Evolutionary conservation across 164 flowering plant species (phyloP).

Genomic region (Nymphaea thermarum): DNA sequence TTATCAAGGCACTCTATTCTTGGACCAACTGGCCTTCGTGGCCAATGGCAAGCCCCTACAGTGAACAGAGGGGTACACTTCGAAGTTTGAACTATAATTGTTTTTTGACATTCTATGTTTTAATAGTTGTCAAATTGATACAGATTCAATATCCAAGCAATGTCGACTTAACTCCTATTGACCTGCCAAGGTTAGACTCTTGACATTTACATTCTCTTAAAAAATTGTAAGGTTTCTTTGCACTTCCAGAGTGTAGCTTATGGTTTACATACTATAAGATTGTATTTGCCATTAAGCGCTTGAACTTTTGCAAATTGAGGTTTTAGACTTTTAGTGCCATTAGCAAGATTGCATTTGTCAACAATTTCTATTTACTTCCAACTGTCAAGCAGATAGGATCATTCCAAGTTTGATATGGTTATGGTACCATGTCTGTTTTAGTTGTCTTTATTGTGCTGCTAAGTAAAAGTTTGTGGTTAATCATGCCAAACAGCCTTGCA

Average conservation of each 20-base stretch:
- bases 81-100: neutral
- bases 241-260: neutral
- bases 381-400: too few relatives aligned
- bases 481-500: slow-evolving; percentile 23
- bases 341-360: too few relatives aligned
- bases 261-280: neutral
- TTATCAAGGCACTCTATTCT: slow-evolving; percentile 81
- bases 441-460: too few relatives aligned
- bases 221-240: neutral
- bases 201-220: neutral
- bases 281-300: too few relatives aligned
- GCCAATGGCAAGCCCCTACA: slow-evolving; percentile 74
- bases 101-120: slow-evolving; percentile 11
- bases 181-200: slow-evolving; percentile 56
- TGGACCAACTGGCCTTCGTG: slow-evolving; percentile 85
- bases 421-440: too few relatives aligned
- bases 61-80: slow-evolving; percentile 43
- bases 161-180: slow-evolving; percentile 61
- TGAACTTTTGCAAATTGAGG: too few relatives aligned
- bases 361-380: too few relatives aligned
- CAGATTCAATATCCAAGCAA: slow-evolving; percentile 80
- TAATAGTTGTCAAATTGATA: neutral
- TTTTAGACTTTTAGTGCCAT: too few relatives aligned
- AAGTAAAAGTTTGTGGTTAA: neutral
- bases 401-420: too few relatives aligned